Evolutionary conservation across 1,284 basidiomycete species (phyloP), one percentile per base, ranked within the genome.

Genomic region (Pisolithus thermaeus): DNA sequence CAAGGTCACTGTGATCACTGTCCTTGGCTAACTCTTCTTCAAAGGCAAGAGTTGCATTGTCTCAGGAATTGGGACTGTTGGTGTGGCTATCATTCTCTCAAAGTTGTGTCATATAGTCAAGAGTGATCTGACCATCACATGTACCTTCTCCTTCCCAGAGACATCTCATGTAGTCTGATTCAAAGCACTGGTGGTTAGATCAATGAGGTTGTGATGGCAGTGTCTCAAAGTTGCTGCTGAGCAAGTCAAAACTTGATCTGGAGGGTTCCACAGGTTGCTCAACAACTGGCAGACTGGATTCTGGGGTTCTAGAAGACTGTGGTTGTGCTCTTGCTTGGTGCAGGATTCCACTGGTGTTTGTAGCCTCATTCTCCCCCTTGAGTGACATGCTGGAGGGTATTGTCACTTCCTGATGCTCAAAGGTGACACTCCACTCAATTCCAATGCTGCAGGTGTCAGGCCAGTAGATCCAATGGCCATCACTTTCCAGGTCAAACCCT

Each of bases 341-440:
- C 23, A 2, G 23, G 18, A 20, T 20, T 20, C 28, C 11, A 3
- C 28, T 11, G 11, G 7, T 30, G 11, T 30, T 11, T 11, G 11
- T 30, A 30, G 28, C 28, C 28, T 30, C 9, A 16, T 38, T 38
- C 37, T 38, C 37, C 37, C 37, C 37, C 7, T 38, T 3, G 37
- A 36, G 47, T 40, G 22, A 40, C 18, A n/a, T 3, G 12, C 27
- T 11, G 11, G 7, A 11, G 11, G 28, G 8, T 41, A 14, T 16
- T 1, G 56, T 46, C 5, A 70, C 46, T 18, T 62, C 56, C 54
- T 58, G 68, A 9, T 56, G 49, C 1, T 39, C 38, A n/a, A 70
- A 27, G 27, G 70, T 62, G 3, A 55, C 50, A 65, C 68, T 9
- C 61, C 4, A 71, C 56, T 11, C 50, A 47, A 7, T 69, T 52